These are phyloP conservation scores for Colletotrichum aenigma DNA, from an alignment of 2,329 filamentous ascomycete genomes.

Conservation along the genomic window DNA sequence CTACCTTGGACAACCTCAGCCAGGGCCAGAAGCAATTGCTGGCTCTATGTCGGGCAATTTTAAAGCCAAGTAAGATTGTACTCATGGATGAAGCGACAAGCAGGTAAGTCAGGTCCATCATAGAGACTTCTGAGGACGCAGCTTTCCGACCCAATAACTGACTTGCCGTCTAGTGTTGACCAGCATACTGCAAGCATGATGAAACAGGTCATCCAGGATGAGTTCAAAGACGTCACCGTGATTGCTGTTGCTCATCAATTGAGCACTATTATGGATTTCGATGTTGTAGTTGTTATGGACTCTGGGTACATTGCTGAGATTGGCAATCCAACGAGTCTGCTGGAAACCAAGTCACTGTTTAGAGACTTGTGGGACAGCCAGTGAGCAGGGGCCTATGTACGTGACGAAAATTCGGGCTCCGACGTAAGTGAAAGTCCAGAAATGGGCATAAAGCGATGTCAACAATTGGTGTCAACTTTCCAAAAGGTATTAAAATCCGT, in stretches of 20 bases:
- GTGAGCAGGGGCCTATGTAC: not conserved
- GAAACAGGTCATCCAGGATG: not conserved
- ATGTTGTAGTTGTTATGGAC: not conserved
- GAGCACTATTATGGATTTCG: not conserved
- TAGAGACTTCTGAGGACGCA: not conserved
- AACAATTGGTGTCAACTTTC: too few species aligned
- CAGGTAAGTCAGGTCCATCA: not conserved
- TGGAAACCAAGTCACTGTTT: not conserved
- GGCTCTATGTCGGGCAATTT: not conserved
- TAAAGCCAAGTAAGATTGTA: not conserved
- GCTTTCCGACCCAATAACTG: not conserved
- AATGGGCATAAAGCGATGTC: too few species aligned
- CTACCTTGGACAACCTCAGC: not conserved
- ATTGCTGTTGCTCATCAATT: not conserved
- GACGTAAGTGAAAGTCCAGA: too few species aligned
- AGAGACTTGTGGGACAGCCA: not conserved
- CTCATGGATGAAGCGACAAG: not conserved
- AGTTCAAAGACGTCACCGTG: not conserved
- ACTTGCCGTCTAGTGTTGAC: not conserved
- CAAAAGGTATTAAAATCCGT: too few species aligned
- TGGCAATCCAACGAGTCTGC: not conserved
- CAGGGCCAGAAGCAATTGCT: not conserved
- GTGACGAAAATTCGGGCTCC: too few species aligned
- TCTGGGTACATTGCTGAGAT: not conserved
- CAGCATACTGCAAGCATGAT: not conserved